Evolutionary conservation across 352 stramenopile species (phyloP).

Genomic region (Phytophthora quininea): DNA sequence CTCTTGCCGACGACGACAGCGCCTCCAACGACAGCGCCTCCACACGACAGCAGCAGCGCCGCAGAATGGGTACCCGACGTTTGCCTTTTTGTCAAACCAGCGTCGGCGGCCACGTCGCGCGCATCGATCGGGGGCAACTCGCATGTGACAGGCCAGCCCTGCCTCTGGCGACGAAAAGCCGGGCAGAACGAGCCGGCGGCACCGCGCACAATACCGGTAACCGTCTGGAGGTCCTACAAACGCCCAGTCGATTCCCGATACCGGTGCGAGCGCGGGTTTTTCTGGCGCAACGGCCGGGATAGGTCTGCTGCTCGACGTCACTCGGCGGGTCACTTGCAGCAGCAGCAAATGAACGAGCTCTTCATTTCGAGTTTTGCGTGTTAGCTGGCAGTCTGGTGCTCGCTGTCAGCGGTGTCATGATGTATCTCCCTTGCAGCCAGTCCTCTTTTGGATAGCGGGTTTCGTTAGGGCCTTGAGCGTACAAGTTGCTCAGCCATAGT

Average conservation of each 20-base stretch:
- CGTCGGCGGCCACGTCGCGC: conserved; percentile 7
- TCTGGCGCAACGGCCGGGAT: not conserved
- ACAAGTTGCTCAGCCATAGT: too few relatives aligned
- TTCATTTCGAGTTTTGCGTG: conserved; percentile 45
- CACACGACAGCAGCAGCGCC: not conserved
- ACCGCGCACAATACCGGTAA: not conserved
- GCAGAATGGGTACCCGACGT: not conserved
- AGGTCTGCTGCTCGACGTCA: conserved; percentile 17
- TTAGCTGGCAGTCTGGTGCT: conserved; percentile 17
- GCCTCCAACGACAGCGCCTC: too few relatives aligned
- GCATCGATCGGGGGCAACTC: conserved; percentile 1
- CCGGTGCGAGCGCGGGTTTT: not conserved
- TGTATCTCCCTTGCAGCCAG: too few relatives aligned
- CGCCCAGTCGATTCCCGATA: not conserved
- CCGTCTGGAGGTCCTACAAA: not conserved
- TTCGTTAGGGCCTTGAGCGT: too few relatives aligned
- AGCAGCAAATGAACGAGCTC: conserved; percentile 10
- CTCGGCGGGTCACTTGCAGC: conserved; percentile 7
- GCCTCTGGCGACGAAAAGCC: not conserved
- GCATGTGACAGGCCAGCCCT: conserved; percentile 17
- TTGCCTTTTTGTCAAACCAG: not conserved
- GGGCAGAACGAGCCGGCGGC: not conserved
- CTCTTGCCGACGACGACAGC: too few relatives aligned
- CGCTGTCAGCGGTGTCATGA: too few relatives aligned
- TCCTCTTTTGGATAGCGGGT: too few relatives aligned